phyloP scores from a whole-genome alignment of 345 rosid species.

The Salix exigua region DNA sequence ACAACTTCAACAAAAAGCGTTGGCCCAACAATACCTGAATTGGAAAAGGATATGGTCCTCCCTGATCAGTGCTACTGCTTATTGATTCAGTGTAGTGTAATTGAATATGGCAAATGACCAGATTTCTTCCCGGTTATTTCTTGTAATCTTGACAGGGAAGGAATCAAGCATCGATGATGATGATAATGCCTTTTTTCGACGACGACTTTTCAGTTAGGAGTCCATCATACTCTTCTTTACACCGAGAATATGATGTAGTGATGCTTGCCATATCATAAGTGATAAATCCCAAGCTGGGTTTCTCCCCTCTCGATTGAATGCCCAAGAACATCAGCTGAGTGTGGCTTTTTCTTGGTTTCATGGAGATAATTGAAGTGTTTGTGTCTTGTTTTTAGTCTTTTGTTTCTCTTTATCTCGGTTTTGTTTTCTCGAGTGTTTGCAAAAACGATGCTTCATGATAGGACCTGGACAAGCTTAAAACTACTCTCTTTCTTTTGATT shows the following conservation, averaged over 20 bases:
- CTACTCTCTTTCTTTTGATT: conserved; percentile 12
- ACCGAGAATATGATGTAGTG: not conserved
- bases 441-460: conserved; percentile 49
- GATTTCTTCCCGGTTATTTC: not conserved
- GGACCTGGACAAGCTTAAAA: conserved; percentile 42
- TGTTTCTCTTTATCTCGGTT: not conserved
- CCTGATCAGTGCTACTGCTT: no score
- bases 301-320: not conserved
- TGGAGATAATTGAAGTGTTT: not conserved
- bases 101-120: no score
- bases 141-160: conserved; percentile 24
- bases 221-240: not conserved
- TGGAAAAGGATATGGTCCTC: no score
- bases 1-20: no score
- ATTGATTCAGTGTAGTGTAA: no score
- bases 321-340: not conserved
- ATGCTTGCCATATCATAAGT: no score
- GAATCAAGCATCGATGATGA: conserved; percentile 8
- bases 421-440: not conserved
- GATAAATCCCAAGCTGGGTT: not conserved
- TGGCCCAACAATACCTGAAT: no score
- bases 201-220: not conserved
- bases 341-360: not conserved
- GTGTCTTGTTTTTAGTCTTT: not conserved
- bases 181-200: not conserved